Evolutionary conservation across 2,329 filamentous ascomycete species (phyloP).

Genomic region (Sclerotinia borealis): DNA sequence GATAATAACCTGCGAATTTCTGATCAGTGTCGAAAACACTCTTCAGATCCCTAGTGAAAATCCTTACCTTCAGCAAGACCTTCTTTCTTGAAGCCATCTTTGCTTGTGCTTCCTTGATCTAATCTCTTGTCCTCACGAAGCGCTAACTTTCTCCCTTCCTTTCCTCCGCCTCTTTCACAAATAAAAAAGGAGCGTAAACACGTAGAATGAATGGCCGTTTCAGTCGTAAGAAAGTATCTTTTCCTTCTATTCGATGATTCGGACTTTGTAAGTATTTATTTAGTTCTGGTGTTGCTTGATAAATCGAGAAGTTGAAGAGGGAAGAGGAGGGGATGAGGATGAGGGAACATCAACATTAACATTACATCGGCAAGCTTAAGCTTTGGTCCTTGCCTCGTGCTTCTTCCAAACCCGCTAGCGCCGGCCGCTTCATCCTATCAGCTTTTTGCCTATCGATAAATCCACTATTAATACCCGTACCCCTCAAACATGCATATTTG

Average conservation of each 20-base stretch:
- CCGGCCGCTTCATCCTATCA: conserved; percentile 19
- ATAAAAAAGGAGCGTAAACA: background rate
- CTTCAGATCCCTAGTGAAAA: background rate
- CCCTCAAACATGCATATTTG: background rate
- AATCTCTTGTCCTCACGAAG: conserved; percentile 2
- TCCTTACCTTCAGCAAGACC: conserved; percentile 58
- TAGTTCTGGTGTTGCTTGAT: conserved; percentile 2
- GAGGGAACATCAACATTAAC: too few relatives aligned
- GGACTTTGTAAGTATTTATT: background rate
- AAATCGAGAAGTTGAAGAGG: background rate
- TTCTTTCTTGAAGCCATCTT: conserved; percentile 46
- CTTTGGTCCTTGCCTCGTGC: conserved; percentile 10
- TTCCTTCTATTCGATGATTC: too few relatives aligned
- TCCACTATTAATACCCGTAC: background rate
- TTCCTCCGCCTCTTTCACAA: background rate
- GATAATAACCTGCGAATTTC: conserved; percentile 75
- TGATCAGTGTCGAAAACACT: conserved; percentile 8
- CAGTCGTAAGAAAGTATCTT: background rate
- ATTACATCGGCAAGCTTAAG: conserved; percentile 10
- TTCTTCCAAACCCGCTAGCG: conserved; percentile 11
- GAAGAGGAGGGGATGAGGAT: too few relatives aligned
- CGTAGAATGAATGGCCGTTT: background rate
- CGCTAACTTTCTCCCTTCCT: conserved; percentile 3
- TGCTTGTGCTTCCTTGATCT: background rate
- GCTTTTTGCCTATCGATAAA: conserved; percentile 5